Base-by-base conservation (phyloP, 2,329 filamentous ascomycete genomes). In the Trichothecium roseum region DNA sequence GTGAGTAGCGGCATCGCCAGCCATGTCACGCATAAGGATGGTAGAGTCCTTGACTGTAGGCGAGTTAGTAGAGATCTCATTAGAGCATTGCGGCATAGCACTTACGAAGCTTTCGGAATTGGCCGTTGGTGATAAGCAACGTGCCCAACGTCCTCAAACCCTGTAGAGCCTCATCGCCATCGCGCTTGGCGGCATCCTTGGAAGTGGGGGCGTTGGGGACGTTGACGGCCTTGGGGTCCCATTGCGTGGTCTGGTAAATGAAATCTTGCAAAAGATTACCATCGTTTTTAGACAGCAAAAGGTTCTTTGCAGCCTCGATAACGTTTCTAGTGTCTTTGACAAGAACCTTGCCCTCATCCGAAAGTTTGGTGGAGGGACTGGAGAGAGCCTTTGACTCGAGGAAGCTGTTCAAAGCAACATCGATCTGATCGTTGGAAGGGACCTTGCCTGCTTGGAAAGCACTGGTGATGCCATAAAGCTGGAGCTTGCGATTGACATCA, bases 181-280 rank as follows among this genome's bases (percentile, higher is more conserved):
- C 85, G 53, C 89, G 80, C 62, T 82, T 77, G 18, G 84, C 84
- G 2, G 73, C 72, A 1, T 84, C 78, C 65, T 86, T 93, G 53
- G 77, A 72, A 32, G 94, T 49, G 1, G 86, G 81, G 2, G 75
- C 72, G 37, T 69, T 67, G 4, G 85, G 84, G 1, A 68, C 59
- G 39, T 63, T 57, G 18, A 84, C 69, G 35, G 72, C 67, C 49
- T 69, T 78, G 38, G 74, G 63, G 36, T 78, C 74, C 42, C 91
- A 78, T 32, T 83, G 72, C 53, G 86, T 78, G 0, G 87, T 88
- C 55, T 94, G 84, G 82, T 84, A 98, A 60, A 96, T 85, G 60
- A 98, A 96, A 51, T 98, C 88, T 55, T 98, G 91, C 15, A 98
- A 66, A 39, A 96, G 64, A 51, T 98, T 87, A 53, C 88, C 91